Base-by-base conservation (phyloP, 208 protist species). In the Trypanosoma conorhini region DNA sequence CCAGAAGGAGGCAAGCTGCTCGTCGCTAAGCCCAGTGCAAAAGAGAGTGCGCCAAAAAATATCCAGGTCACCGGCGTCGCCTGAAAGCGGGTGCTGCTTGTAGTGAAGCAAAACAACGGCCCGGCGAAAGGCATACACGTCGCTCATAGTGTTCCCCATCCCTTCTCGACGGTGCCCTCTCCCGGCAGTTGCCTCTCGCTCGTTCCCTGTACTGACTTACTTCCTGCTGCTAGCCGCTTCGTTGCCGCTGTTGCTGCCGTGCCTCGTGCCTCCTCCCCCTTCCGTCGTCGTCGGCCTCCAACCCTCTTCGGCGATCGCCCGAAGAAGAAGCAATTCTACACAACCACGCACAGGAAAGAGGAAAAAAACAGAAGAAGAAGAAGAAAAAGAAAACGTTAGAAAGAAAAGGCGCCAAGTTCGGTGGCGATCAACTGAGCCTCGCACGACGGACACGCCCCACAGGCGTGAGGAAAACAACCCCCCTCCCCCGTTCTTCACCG, bases 1-100 rank as follows among this genome's bases (percentile, higher is more conserved):
- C 66, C 66, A 78, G 60, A 72, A 72, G 1, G 62, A 68, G 12
- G 67, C 40, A 54, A 65, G 44, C 35, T 71, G 66, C 33, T 67
- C 59, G 5, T 26, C 64, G 35, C 30, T 67, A 21, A 78, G 17
- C 15, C 46, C 48, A 3, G 66, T 67, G 44, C 54, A 67, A 46
- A 78, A 78, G 17, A 78, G 30, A 1, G 61, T 62, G 9, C 67
- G 61, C 65, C 73, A 78, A 35, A 78, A 70, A 24, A 24, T 0
- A 4, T 10, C 19, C 26, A 66, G 0, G 28, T 52, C 26, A 31
- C 33, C 31, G 33, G 3, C 28, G 54, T 21, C n/a, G 26, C 24
- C 57, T 50, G 58, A 64, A 46, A 70, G 46, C 40, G 63, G 62
- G 57, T 66, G 62, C 17, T 65, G 5, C 46, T 48, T 65, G 46